These are phyloP conservation scores for Amyloporia xantha DNA, from an alignment of 768 basidiomycete genomes.

Conservation along the genomic window DNA sequence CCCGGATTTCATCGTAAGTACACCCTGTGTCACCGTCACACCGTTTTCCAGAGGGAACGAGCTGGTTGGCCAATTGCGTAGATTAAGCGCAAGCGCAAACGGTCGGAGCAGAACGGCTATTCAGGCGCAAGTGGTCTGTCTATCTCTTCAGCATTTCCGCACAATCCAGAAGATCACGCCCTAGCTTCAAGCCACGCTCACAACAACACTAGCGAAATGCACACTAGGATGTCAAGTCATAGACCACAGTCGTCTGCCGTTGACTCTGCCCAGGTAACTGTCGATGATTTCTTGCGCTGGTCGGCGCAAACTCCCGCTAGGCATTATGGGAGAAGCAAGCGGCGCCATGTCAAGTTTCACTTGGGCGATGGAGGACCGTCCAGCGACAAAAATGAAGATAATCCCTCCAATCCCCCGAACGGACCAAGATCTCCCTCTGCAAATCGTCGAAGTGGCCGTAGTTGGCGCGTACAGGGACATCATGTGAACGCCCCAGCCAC, in stretches of 20 bases:
- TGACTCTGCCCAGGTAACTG: slow-evolving; percentile 11
- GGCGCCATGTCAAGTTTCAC: neutral
- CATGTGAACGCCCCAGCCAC: neutral
- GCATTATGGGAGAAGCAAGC: neutral
- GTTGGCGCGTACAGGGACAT: too few relatives aligned
- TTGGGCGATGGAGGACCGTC: neutral
- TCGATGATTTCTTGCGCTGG: slow-evolving; percentile 79
- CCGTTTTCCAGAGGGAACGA: neutral
- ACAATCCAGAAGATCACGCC: too few relatives aligned
- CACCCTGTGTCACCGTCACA: neutral
- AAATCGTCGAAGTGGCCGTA: neutral
- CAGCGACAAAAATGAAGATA: neutral
- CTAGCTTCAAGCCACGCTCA: too few relatives aligned
- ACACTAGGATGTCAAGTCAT: too few relatives aligned
- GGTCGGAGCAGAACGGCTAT: neutral
- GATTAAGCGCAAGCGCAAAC: neutral
- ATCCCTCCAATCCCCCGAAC: neutral
- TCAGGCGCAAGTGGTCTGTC: too few relatives aligned
- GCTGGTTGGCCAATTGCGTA: neutral
- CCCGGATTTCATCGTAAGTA: slow-evolving; percentile 8
- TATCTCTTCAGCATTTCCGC: too few relatives aligned
- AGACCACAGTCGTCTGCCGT: too few relatives aligned
- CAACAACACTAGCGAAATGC: too few relatives aligned
- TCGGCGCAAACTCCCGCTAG: slow-evolving; percentile 33
- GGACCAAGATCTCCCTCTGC: neutral